phyloP scores from a whole-genome alignment of 2,329 filamentous ascomycete species.

The Graphilbum ipis-grandicollis region DNA sequence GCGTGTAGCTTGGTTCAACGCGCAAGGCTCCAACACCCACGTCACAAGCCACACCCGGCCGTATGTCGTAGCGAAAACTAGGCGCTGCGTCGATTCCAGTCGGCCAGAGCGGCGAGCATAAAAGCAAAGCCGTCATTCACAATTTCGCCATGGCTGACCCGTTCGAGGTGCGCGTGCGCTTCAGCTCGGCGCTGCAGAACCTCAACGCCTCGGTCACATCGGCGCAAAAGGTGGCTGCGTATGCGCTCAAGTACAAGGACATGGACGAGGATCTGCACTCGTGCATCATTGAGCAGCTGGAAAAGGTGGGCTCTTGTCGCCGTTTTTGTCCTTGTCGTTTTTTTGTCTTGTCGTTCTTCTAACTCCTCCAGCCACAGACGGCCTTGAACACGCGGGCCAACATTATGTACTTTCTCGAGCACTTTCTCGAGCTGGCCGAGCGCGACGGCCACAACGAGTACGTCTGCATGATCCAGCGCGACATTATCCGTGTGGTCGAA shows the following conservation, averaged over 20 bases:
- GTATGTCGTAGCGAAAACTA: too few relatives aligned
- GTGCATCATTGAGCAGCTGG: conserved; percentile 90
- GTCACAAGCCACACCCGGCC: too few relatives aligned
- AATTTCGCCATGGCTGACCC: conserved; percentile 57
- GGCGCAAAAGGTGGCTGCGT: conserved; percentile 82
- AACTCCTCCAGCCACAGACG: conserved; percentile 34
- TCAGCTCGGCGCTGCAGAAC: conserved; percentile 76
- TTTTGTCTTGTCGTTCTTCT: neutral
- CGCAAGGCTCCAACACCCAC: too few relatives aligned
- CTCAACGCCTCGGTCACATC: conserved; percentile 81
- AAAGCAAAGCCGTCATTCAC: too few relatives aligned
- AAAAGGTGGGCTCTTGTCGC: conserved; percentile 45
- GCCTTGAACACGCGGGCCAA: conserved; percentile 96
- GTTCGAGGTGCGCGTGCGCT: conserved; percentile 96
- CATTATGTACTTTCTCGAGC: conserved; percentile 98
- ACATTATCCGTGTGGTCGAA: conserved; percentile 82
- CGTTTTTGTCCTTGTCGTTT: neutral
- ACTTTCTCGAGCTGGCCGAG: conserved; percentile 72
- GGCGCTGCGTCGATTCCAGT: too few relatives aligned
- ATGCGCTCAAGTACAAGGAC: conserved; percentile 83
- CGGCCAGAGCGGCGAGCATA: too few relatives aligned
- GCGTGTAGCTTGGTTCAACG: too few relatives aligned
- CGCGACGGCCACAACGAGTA: conserved; percentile 66
- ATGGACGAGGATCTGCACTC: conserved; percentile 96
- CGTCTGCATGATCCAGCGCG: conserved; percentile 84